Evolutionary conservation across 164 flowering plant species (phyloP).

Genomic region (Tinospora cordifolia): DNA sequence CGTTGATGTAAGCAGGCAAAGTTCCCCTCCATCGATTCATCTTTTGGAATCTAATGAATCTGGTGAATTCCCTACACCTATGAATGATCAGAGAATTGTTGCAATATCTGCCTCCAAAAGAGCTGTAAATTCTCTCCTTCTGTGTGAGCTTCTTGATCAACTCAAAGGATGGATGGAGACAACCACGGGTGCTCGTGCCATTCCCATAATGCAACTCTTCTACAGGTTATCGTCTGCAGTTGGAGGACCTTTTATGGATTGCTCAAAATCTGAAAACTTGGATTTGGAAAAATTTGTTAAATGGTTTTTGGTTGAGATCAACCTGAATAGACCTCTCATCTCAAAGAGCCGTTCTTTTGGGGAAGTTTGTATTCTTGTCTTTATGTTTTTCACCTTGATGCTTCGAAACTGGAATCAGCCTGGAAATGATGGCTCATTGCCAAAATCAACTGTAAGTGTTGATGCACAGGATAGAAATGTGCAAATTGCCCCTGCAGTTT

Average conservation of each 20-base stretch:
- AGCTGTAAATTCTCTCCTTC: constrained; percentile 81
- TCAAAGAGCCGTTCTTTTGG: constrained; percentile 81
- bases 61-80: constrained; percentile 59
- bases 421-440: constrained; percentile 52
- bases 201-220: constrained; percentile 91
- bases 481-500: constrained; percentile 27
- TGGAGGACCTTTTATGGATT: constrained; percentile 90
- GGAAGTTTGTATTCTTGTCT: constrained; percentile 78
- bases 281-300: constrained; percentile 71
- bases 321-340: constrained; percentile 53
- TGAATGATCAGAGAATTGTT: constrained; percentile 53
- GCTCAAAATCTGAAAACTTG: constrained; percentile 62
- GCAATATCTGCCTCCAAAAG: constrained; percentile 93
- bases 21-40: constrained; percentile 73
- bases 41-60: constrained; percentile 66
- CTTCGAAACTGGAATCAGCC: constrained; percentile 98
- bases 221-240: constrained; percentile 88
- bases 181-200: constrained; percentile 78
- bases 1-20: constrained; percentile 36
- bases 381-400: constrained; percentile 98
- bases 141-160: constrained; percentile 75
- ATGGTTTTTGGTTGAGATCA: constrained; percentile 92
- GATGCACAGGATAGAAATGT: constrained; percentile 54
- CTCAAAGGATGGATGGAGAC: constrained; percentile 89
- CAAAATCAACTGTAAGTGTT: constrained; percentile 43